These are phyloP conservation scores for Falciphora oryzae DNA, from an alignment of 2,329 filamentous ascomycete genomes.

Conservation along the genomic window DNA sequence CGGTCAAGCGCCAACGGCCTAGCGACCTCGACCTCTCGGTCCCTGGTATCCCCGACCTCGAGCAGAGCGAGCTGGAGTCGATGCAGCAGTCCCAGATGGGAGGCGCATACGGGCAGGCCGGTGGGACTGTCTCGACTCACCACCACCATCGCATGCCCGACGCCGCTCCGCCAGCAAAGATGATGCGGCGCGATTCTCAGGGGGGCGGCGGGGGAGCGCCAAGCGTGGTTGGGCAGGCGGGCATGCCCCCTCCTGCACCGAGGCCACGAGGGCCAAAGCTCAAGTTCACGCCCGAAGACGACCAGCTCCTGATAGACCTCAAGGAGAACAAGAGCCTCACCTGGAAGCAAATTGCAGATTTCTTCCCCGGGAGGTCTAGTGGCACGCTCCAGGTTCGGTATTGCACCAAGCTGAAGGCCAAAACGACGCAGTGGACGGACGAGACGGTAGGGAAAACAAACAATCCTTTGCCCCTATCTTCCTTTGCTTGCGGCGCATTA, in stretches of 20 bases:
- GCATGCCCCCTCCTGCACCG: constrained; percentile 79
- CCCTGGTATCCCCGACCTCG: constrained; percentile 44
- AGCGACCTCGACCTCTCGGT: constrained; percentile 55
- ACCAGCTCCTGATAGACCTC: constrained; percentile 78
- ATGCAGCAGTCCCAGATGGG: constrained; percentile 50
- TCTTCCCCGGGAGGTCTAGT: constrained; percentile 85
- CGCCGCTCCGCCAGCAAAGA: constrained; percentile 62
- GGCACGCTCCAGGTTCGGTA: constrained; percentile 91
- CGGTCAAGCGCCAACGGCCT: constrained; percentile 48
- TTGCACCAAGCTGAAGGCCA: constrained; percentile 91
- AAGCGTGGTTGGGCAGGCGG: constrained; percentile 79
- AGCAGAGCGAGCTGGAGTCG: constrained; percentile 48
- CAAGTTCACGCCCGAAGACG: constrained; percentile 91
- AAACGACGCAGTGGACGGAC: constrained; percentile 88
- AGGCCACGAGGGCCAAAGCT: constrained; percentile 81
- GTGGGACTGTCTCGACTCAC: constrained; percentile 58
- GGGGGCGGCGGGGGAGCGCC: constrained; percentile 55
- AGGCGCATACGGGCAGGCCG: constrained; percentile 42
- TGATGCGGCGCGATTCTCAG: constrained; percentile 50
- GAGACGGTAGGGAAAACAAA: constrained; percentile 64
- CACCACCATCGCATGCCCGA: constrained; percentile 74
- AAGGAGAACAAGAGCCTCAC: constrained; percentile 94
- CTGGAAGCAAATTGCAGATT: constrained; percentile 97
- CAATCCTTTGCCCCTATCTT: background rate
- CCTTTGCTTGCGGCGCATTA: background rate